These are phyloP conservation scores for Psidium friedrichsthalianum DNA, from an alignment of 345 rosid genomes.

Conservation along the genomic window DNA sequence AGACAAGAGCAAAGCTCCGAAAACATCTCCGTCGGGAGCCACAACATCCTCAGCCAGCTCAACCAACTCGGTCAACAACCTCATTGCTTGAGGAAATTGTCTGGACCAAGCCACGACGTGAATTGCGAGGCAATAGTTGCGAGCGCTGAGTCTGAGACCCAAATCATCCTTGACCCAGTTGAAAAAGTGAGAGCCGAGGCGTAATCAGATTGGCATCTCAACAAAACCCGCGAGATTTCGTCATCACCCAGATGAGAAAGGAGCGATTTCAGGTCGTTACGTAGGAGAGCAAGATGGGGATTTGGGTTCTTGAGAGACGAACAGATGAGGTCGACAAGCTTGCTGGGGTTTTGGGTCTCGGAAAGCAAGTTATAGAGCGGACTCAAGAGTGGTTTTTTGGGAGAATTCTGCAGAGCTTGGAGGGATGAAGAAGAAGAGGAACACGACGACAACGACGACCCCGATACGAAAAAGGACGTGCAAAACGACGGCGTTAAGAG, in stretches of 20 bases:
- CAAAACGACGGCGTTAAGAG: background rate
- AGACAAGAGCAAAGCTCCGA: constrained; percentile 28
- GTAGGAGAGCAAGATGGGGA: constrained; percentile 10
- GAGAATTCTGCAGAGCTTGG: constrained; percentile 8
- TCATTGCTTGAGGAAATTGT: constrained; percentile 40
- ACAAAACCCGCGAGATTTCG: constrained; percentile 55
- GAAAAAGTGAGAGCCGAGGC: constrained; percentile 42
- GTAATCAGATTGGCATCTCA: constrained; percentile 59
- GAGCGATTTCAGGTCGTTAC: constrained; percentile 11
- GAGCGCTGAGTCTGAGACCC: constrained; percentile 20
- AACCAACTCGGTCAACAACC: constrained; percentile 30
- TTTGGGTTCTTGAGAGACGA: constrained; percentile 33
- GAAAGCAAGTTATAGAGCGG: constrained; percentile 57
- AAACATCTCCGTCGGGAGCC: constrained; percentile 16
- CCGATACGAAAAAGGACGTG: background rate
- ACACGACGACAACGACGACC: background rate
- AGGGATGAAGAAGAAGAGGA: constrained; percentile 16
- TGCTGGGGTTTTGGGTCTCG: constrained; percentile 45
- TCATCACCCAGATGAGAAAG: constrained; percentile 37
- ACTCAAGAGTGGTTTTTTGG: constrained; percentile 14
- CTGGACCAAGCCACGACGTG: constrained; percentile 52
- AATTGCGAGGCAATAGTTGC: constrained; percentile 43
- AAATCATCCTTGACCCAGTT: constrained; percentile 49
- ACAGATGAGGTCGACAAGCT: constrained; percentile 43
- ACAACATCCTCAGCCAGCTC: constrained; percentile 9